A percentile compares a stretch with the other conserved stretches of the same genome.
These are phyloP conservation scores for slime mould (Dictyostelium discoideum) DNA, from an alignment of 78 protist genomes.

Conservation along the genomic window dicty_2.7 NC_007090.3:3696001-3696500, in stretches of 20 bases:
- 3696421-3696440: neutral
- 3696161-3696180: neutral
- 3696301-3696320: constrained; percentile 21
- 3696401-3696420: constrained; percentile 13
- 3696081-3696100: constrained; percentile 10
- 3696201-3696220: no score
- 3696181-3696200: no score
- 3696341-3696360: neutral
- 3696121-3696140: constrained; percentile 6
- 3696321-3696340: constrained; percentile 7
- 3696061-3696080: constrained; percentile 28
- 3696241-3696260: neutral
- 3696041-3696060: constrained; percentile 46
- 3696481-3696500: neutral
- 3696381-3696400: constrained; percentile 6
- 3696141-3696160: constrained; percentile 24
- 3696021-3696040: neutral
- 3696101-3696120: constrained; percentile 16
- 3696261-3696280: constrained; percentile 40
- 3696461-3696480: neutral
- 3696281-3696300: neutral
- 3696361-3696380: neutral
- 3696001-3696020: neutral
- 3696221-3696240: no score
- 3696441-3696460: neutral